Base-by-base conservation (phyloP, 1,284 basidiomycete genomes). In the Ganoderma boninense region DNA sequence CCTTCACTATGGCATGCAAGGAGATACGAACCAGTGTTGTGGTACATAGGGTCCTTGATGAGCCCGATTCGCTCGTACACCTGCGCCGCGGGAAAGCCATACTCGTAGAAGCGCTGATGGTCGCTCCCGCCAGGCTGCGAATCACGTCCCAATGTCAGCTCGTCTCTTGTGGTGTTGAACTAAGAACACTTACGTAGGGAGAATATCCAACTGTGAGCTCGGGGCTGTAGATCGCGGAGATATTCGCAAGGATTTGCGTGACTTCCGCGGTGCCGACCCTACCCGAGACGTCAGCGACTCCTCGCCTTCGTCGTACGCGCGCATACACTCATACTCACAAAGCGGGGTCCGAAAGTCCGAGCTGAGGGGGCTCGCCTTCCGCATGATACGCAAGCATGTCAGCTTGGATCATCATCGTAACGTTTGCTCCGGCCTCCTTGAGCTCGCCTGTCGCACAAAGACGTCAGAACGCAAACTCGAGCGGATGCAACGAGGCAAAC, bases 31-130 rank as follows among this genome's bases (percentile, higher is more conserved):
- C 90, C 93, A 74, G 91, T 92, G 77, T 92, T 93, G 79, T 94
- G 93, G 77, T 94, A 95, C 92, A 94, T 94, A 6, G 95, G 95
- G 81, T 96, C 95, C 10, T 86, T 90, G 78, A 96, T 91, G n/a
- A 87, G 89, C 13, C 94, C 95, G 1, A 91, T 92, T 68, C 95
- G 91, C 79, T 97, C 94, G 75, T 93, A 94, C 7, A 94, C 86
- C 74, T 95, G 92, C 0, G 93, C 93, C 0, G 95, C 88, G 4
- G 95, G 90, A 84, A 91, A 96, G 16, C 95, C 95, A 77, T 92
- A 90, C 65, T 92, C 83, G 72, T 92, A 87, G 87, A 96, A 96
- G 62, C 92, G 93, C 90, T 92, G 91, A 79, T 97, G 95, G 77
- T 96, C 95, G 74, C 94, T 95, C 82, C 95, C 97, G 82, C 95